Evolutionary conservation across 2,329 filamentous ascomycete species (phyloP).

Genomic region (Mariannaea elegans): DNA sequence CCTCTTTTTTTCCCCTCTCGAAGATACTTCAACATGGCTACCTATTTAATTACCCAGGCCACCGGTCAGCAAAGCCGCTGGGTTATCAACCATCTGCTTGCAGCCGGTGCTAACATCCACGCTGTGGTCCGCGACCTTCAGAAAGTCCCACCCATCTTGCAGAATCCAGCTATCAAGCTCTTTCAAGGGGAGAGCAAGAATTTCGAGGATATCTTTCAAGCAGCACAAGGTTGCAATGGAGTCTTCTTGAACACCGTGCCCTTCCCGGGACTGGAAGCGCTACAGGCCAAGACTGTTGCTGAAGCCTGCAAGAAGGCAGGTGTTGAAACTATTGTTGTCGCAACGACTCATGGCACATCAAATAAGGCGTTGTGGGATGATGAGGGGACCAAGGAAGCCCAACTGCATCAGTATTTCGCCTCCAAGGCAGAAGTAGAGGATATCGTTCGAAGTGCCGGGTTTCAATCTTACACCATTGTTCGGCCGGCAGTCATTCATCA

Average conservation of each 20-base stretch:
- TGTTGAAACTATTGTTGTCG: constrained; percentile 40
- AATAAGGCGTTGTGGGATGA: constrained; percentile 38
- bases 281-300: constrained; percentile 44
- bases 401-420: constrained; percentile 43
- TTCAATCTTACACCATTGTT: constrained; percentile 46
- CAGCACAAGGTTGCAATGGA: constrained; percentile 46
- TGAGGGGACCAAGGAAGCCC: constrained; percentile 1
- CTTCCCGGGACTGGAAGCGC: constrained; percentile 38
- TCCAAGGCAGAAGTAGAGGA: constrained; percentile 51
- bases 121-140: constrained; percentile 47
- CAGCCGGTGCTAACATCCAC: constrained; percentile 46
- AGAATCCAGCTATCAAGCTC: constrained; percentile 40
- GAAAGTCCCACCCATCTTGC: constrained; percentile 39
- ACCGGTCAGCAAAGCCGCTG: constrained; percentile 45
- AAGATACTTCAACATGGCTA: no score
- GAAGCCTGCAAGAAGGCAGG: constrained; percentile 45
- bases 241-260: constrained; percentile 43
- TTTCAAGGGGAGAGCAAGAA: constrained; percentile 49
- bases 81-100: constrained; percentile 45
- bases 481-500: constrained; percentile 42
- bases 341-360: constrained; percentile 35
- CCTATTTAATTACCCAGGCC: constrained; percentile 48
- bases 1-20: no score
- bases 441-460: constrained; percentile 38
- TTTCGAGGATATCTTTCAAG: constrained; percentile 40